These are phyloP conservation scores for Amylocarpus encephaloides DNA, from an alignment of 2,329 filamentous ascomycete genomes.

Conservation along the genomic window DNA sequence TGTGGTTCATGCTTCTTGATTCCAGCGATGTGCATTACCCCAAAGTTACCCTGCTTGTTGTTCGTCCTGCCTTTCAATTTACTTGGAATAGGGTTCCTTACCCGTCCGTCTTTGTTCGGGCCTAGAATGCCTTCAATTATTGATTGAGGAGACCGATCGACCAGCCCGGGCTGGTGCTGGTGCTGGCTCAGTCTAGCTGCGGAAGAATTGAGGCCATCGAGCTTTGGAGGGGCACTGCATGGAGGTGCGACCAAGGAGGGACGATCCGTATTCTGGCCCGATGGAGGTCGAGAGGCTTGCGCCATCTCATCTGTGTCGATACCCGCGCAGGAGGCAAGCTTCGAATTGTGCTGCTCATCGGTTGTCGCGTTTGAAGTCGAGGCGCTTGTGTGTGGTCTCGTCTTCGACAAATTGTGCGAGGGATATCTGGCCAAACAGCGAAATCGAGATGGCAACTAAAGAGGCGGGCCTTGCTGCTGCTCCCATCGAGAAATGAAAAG, in stretches of 20 bases:
- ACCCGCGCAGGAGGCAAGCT: not conserved
- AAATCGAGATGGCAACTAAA: constrained; percentile 15
- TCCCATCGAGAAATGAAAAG: constrained; percentile 19
- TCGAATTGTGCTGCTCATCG: constrained; percentile 6
- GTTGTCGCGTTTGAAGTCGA: constrained; percentile 14
- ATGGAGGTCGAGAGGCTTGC: constrained; percentile 23
- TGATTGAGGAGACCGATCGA: constrained; percentile 37
- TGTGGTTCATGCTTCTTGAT: constrained; percentile 32
- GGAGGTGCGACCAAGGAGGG: constrained; percentile 17
- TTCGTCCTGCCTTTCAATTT: constrained; percentile 55
- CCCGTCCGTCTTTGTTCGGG: constrained; percentile 42
- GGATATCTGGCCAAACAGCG: constrained; percentile 22
- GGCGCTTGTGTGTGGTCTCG: constrained; percentile 5
- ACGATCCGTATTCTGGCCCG: constrained; percentile 20
- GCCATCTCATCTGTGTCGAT: constrained; percentile 17
- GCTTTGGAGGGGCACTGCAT: constrained; percentile 16
- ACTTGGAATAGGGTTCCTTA: constrained; percentile 53
- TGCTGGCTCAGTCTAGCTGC: constrained; percentile 40
- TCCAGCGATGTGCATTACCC: constrained; percentile 53
- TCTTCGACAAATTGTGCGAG: constrained; percentile 19
- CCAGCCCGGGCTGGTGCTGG: constrained; percentile 39
- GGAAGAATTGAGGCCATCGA: constrained; percentile 18
- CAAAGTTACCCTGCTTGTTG: constrained; percentile 53
- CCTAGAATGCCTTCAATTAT: constrained; percentile 27
- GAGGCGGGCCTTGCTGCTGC: constrained; percentile 20